These are phyloP conservation scores for Venturia effusa DNA, from an alignment of 2,329 filamentous ascomycete genomes.

Conservation along the genomic window DNA sequence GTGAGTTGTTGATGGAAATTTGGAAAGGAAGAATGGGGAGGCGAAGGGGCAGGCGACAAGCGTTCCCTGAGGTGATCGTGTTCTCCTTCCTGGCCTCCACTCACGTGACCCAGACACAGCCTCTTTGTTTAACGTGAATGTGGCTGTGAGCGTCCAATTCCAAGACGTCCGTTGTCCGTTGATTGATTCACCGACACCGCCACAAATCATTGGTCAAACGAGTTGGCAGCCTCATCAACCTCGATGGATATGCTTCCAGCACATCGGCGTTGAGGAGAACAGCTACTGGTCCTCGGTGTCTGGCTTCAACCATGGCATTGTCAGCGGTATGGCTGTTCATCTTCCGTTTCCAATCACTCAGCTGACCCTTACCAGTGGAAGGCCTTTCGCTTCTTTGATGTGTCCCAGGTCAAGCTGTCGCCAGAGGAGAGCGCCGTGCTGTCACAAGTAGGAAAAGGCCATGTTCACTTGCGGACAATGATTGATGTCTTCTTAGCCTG, in stretches of 20 bases:
- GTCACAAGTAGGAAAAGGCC: constrained; percentile 55
- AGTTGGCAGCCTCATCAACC: not conserved
- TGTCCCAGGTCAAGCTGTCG: constrained; percentile 67
- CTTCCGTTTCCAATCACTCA: not conserved
- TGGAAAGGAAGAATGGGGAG: not conserved
- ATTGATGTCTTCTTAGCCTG: constrained; percentile 26
- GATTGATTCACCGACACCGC: not conserved
- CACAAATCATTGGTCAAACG: not conserved
- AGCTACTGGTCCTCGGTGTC: too few species aligned
- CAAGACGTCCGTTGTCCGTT: not conserved
- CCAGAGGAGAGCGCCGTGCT: constrained; percentile 69
- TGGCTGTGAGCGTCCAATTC: not conserved
- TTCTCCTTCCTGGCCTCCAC: not conserved
- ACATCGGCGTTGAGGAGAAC: not conserved
- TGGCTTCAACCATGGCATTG: not conserved
- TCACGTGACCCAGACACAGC: not conserved
- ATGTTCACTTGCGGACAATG: constrained; percentile 7
- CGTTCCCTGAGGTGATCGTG: too few species aligned
- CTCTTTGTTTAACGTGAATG: not conserved
- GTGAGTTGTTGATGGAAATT: not conserved
- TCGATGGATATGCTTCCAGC: not conserved
- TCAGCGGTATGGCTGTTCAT: not conserved
- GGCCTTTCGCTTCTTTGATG: constrained; percentile 99
- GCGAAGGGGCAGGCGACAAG: too few species aligned
- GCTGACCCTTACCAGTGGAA: constrained; percentile 64